Base-by-base conservation (phyloP, 768 basidiomycete species). In the Termitomyces heimii region DNA sequence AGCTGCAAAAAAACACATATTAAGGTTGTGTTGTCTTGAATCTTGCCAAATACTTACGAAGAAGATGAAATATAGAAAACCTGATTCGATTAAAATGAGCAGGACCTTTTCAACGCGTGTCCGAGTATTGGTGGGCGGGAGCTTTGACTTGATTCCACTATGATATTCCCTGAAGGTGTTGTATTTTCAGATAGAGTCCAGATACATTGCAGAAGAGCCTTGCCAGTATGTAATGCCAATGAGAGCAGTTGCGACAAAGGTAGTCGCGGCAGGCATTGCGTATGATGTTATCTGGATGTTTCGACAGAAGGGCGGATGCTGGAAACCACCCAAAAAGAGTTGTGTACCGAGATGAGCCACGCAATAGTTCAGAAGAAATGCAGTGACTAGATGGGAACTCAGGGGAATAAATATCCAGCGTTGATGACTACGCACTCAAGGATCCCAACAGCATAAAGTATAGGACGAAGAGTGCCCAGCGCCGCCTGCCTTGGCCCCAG, bases 61-160 rank as follows among this genome's bases (percentile, higher is more conserved):
- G 39, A 58, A 58, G 22, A 58, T 31, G 53, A 54, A 58, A 43
- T 58, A 58, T 20, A 58, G n/a, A n/a, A 58, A 58, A 5, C 53
- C 57, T 26, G 53, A 58, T 48, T 58, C 57, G 6, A 58, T 32
- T 14, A 58, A 29, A 9, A 58, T 16, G 12, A 58, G 32, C n/a
- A 58, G 9, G 14, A 58, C 31, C 22, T 58, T 58, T 31, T 58
- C 57, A 13, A 54, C 57, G 12, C 40, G 34, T 7, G 46, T 54
- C 29, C 18, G n/a, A 8, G 28, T 34, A n/a, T 22, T 42, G 16
- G 48, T 26, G 10, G 45, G 29, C 18, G 26, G 31, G 32, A 58
- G 57, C 28, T n/a, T 45, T 2, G 57, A 53, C 26, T 54, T 49
- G 3, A 58, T 24, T 8, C 7, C 29, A 20, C 31, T 28, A 29